Conservation (phyloP, 345 rosid species). For the Populus ilicifolia region DNA sequence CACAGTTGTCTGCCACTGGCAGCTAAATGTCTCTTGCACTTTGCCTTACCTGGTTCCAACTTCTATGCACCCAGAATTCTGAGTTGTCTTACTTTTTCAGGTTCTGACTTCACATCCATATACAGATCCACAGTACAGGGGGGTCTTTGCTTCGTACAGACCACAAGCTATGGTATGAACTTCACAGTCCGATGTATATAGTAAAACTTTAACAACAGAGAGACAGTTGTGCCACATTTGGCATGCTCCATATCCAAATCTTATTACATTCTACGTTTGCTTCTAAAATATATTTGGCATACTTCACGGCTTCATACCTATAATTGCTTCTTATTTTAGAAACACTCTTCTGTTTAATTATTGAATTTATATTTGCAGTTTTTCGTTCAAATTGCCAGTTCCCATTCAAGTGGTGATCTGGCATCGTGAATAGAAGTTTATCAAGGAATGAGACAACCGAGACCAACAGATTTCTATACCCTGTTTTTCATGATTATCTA, state of each 20-base stretch:
- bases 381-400: neutral
- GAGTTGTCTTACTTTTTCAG: constrained; percentile 31
- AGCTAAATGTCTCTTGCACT: constrained; percentile 3
- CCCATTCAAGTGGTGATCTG: neutral
- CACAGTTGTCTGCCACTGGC: neutral
- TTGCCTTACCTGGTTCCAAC: neutral
- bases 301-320: neutral
- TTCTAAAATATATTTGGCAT: neutral
- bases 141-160: constrained; percentile 39
- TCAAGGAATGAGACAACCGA: neutral
- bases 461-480: neutral
- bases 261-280: neutral
- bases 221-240: neutral
- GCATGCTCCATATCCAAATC: neutral
- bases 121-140: constrained; percentile 46
- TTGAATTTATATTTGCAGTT: neutral
- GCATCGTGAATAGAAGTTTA: neutral
- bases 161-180: constrained; percentile 51
- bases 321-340: neutral
- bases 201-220: neutral
- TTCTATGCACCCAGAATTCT: neutral
- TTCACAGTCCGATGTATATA: neutral
- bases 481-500: neutral
- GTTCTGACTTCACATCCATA: constrained; percentile 50
- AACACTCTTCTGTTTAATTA: neutral